Conservation (phyloP, 1,139 yeast species). For the Trichomonascaceae sp. region DNA sequence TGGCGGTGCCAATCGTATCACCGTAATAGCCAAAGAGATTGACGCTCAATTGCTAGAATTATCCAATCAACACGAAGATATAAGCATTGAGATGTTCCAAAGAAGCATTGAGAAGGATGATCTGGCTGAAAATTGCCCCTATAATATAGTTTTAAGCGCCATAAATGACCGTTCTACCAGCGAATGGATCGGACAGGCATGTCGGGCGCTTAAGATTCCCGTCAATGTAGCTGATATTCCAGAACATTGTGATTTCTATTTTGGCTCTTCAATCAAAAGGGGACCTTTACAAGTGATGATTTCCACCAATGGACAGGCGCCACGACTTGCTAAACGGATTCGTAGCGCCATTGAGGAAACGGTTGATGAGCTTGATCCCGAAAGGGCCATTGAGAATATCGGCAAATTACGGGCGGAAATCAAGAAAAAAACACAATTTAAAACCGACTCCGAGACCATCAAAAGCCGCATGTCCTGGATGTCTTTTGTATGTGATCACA, state of each 20-base stretch:
- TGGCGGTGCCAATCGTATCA: conserved; percentile 42
- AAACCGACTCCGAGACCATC: conserved; percentile 41
- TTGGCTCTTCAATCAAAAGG: conserved; percentile 70
- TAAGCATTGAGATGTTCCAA: neutral
- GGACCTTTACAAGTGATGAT: conserved; percentile 82
- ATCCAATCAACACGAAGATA: conserved; percentile 3
- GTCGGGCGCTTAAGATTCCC: conserved; percentile 48
- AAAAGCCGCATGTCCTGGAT: conserved; percentile 71
- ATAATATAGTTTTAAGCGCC: conserved; percentile 68
- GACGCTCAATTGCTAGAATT: conserved; percentile 7
- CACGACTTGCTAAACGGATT: conserved; percentile 62
- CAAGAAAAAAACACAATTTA: conserved; percentile 44
- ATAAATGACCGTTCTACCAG: conserved; percentile 65
- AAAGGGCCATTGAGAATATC: conserved; percentile 56
- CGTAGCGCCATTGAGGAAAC: conserved; percentile 50
- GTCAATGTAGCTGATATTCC: conserved; percentile 87
- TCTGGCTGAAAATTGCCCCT: conserved; percentile 26
- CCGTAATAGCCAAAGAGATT: conserved; percentile 1
- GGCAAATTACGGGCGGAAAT: conserved; percentile 52
- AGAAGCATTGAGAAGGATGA: conserved; percentile 16
- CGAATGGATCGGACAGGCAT: conserved; percentile 51
- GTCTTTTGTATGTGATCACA: conserved; percentile 56
- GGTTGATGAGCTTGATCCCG: conserved; percentile 29
- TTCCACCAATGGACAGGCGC: conserved; percentile 78
- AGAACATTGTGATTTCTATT: conserved; percentile 74